Evolutionary conservation across 2,329 filamentous ascomycete genomes (phyloP), one percentile per base, ranked within the genome.

Genomic region (Macrophomina phaseolina): DNA sequence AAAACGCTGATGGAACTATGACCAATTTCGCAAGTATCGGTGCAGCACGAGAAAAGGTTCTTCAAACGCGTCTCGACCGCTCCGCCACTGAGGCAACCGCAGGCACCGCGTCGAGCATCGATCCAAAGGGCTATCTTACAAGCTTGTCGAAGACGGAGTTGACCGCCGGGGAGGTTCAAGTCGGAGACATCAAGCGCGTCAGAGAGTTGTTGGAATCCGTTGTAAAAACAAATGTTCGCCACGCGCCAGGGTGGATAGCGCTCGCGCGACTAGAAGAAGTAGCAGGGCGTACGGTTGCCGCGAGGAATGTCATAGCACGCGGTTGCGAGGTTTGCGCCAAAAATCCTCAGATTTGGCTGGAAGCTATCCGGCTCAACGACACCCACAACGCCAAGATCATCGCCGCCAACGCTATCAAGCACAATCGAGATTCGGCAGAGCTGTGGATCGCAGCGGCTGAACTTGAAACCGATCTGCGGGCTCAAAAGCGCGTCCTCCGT

Each of bases 1-100:
- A 89, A 67, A 81, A 78, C 60, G 77, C 80, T 2, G 93, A 97
- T 74, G 94, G 94, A 2, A 97, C 93, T 1, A 95, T 97, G 87
- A 99, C 94, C 11, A 97, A 99, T 77, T 99, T 99, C 77, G 94
- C 94, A 52, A 92, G 97, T 78, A 98, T 99, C 69, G 95, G 96
- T 79, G 93, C 94, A 52, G 96, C 95, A 23, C 89, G 95, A 81
- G 93, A 97, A 82, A 97, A 97, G 79, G 95, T 97, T 48, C 86
- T 99, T 64, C 91, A 97, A 77, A 94, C 96, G n/a, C 90, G 92
- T 71, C 84, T 99, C 49, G 94, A 98, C 73, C 92, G 94, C 93
- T 7, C 94, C 92, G 4, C 87, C 18, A 89, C 87, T 12, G 89
- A 92, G 64, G 87, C 90, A 4, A 83, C 88, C 5, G 86, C 86